A percentile compares a stretch with the other conserved stretches of the same genome.
Conservation (phyloP, 1,284 basidiomycete genomes). For the Leccinum colubrinum region DNA sequence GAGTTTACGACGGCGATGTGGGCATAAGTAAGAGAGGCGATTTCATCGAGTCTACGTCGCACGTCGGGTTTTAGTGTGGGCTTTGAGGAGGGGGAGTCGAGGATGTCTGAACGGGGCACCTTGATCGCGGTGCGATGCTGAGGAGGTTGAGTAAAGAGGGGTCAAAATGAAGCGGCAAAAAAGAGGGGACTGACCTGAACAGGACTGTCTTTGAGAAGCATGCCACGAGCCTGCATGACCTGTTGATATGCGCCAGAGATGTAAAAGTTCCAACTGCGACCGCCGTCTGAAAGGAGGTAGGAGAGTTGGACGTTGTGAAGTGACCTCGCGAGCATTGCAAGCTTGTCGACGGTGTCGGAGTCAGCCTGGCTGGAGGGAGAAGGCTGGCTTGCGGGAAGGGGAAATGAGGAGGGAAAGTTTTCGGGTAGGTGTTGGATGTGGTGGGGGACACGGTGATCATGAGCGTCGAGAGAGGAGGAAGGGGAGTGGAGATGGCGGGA, state of each 20-base stretch:
- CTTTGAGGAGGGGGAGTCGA: conserved; percentile 80
- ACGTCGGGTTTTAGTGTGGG: conserved; percentile 89
- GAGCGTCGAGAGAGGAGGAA: conserved; percentile 63
- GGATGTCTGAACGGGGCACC: conserved; percentile 89
- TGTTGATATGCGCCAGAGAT: conserved; percentile 90
- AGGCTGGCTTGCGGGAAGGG: conserved; percentile 41
- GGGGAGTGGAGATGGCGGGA: conserved; percentile 59
- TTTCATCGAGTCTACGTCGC: conserved; percentile 85
- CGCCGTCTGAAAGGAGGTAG: conserved; percentile 72
- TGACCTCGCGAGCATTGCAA: conserved; percentile 77
- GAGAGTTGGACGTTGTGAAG: conserved; percentile 81
- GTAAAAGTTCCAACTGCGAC: conserved; percentile 83
- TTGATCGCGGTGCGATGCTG: conserved; percentile 85
- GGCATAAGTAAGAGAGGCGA: conserved; percentile 84
- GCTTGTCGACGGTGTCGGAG: conserved; percentile 77
- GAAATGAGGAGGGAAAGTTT: conserved; percentile 36
- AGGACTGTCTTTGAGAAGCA: conserved; percentile 88
- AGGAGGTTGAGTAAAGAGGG: conserved; percentile 17
- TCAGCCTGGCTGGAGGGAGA: conserved; percentile 47
- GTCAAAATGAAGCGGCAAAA: conserved; percentile 6
- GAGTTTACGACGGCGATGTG: conserved; percentile 90
- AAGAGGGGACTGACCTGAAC: conserved; percentile 56
- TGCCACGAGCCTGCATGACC: conserved; percentile 88
- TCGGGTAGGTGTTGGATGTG: conserved; percentile 34
- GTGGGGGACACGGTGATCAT: conserved; percentile 47